Conservation (phyloP, 495 filamentous ascomycete species). For the Neurospora sp. region DNA sequence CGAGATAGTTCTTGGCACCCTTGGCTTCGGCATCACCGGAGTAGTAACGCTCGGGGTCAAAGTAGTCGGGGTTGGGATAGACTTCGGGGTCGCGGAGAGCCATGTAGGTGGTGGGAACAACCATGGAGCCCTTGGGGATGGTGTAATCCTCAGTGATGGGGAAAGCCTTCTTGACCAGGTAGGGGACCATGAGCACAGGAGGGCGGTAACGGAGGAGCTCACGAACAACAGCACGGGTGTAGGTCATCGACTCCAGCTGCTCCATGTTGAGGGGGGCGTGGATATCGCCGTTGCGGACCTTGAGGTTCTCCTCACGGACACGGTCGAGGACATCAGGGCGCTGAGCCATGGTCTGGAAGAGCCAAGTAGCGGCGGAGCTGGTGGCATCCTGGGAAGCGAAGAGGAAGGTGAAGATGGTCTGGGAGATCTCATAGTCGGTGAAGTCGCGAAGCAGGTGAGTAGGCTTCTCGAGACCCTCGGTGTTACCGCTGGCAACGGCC, state of each 20-base stretch:
- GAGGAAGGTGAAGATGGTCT: conserved; percentile 94
- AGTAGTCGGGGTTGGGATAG: conserved; percentile 80
- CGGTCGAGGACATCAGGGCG: conserved; percentile 83
- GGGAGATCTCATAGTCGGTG: conserved; percentile 83
- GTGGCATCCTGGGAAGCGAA: conserved; percentile 98
- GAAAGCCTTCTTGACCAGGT: conserved; percentile 91
- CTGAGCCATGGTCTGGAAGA: conserved; percentile 92
- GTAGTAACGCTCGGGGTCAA: conserved; percentile 89
- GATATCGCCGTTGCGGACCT: conserved; percentile 66
- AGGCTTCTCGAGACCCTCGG: conserved; percentile 68
- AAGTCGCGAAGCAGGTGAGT: conserved; percentile 74
- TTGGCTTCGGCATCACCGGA: conserved; percentile 76
- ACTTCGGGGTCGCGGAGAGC: conserved; percentile 89
- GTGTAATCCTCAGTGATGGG: conserved; percentile 83
- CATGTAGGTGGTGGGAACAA: conserved; percentile 83
- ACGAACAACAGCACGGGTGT: conserved; percentile 86
- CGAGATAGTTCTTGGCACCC: conserved; percentile 92
- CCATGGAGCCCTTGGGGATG: conserved; percentile 87
- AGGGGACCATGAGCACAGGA: conserved; percentile 96
- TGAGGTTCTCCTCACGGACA: conserved; percentile 85
- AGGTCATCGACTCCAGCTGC: conserved; percentile 76
- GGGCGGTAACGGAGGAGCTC: conserved; percentile 93
- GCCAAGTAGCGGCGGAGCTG: conserved; percentile 83
- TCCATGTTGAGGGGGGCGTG: conserved; percentile 65
- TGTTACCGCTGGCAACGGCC: conserved; percentile 54